phyloP scores from a whole-genome alignment of 2,329 filamentous ascomycete genomes.

The Calonectria montana region DNA sequence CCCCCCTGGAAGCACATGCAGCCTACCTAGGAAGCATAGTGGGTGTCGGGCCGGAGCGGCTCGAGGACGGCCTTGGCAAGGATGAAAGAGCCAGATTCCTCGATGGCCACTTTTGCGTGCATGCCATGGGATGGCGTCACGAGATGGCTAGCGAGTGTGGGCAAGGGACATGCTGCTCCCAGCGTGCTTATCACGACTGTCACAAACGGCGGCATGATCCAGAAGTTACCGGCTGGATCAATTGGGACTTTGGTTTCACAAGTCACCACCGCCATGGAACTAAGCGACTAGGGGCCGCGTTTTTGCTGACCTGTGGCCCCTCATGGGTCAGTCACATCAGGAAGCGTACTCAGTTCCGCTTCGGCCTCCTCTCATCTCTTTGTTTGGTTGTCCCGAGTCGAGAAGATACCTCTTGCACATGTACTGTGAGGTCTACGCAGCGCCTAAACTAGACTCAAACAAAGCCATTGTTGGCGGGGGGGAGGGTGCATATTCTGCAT shows the following conservation, averaged over 20 bases:
- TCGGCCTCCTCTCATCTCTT: background rate
- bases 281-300: background rate
- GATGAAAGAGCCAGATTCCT: background rate
- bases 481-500: background rate
- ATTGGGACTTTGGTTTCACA: background rate
- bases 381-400: background rate
- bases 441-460: background rate
- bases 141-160: background rate
- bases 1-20: background rate
- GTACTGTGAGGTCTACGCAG: background rate
- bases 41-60: background rate
- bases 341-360: background rate
- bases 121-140: constrained; percentile 7
- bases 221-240: background rate
- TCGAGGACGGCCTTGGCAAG: constrained; percentile 1
- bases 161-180: background rate
- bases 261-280: background rate
- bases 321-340: background rate
- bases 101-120: background rate
- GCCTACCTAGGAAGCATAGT: background rate
- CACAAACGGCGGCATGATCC: background rate
- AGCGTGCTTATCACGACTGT: no score
- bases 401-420: background rate
- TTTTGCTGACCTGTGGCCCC: background rate
- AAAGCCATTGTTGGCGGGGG: background rate